Percentiles rank a stretch among this genome's conserved stretches.
phyloP scores from a whole-genome alignment of 139 green algal species.

The Chlorella sp. region DNA sequence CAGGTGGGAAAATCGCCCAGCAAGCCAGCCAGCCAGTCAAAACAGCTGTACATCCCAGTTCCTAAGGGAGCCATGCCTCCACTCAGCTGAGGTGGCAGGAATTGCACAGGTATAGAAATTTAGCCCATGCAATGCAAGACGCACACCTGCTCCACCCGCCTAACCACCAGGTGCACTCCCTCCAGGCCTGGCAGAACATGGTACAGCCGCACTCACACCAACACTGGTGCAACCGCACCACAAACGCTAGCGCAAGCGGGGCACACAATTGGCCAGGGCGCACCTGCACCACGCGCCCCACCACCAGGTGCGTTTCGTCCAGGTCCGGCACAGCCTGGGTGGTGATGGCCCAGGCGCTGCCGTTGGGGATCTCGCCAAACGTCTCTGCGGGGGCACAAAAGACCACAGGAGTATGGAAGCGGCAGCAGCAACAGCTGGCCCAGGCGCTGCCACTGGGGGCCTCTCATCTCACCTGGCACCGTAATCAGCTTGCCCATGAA shows the following conservation, averaged over 20 bases:
- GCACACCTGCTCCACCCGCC: neutral
- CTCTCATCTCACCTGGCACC: no score
- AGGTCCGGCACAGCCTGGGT: constrained; percentile 43
- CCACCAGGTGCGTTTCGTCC: constrained; percentile 63
- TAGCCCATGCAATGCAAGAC: no score
- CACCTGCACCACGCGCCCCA: constrained; percentile 58
- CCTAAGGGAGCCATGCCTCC: no score
- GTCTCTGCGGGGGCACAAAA: constrained; percentile 28
- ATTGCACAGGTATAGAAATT: neutral
- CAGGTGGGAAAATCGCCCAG: neutral
- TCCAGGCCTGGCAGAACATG: neutral
- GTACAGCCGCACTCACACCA: neutral
- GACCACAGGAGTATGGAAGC: neutral
- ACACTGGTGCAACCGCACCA: neutral
- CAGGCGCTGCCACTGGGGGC: neutral
- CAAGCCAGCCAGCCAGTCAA: neutral
- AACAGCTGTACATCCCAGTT: no score
- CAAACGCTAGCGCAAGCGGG: no score
- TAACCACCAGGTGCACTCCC: neutral
- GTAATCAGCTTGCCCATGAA: no score
- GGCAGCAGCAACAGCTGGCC: neutral
- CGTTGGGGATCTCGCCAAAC: constrained; percentile 58
- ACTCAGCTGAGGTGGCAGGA: neutral
- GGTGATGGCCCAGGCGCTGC: constrained; percentile 65
- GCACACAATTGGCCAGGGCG: neutral